A percentile compares a stretch with the other conserved stretches of the same genome.
Conservation (phyloP, 2,329 filamentous ascomycete genomes). For the Cladobotryum protrusum region DNA sequence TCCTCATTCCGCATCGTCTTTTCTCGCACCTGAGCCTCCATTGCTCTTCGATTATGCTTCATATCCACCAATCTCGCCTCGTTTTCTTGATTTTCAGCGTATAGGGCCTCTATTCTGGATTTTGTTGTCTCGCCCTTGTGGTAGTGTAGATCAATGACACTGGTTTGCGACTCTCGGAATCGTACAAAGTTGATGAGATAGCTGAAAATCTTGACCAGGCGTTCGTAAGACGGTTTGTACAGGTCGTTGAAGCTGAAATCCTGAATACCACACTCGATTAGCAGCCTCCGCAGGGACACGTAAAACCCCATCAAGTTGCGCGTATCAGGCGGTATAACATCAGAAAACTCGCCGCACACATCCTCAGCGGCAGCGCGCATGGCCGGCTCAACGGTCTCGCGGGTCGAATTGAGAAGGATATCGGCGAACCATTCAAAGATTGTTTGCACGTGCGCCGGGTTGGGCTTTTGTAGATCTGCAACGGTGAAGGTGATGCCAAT, state of each 20-base stretch:
- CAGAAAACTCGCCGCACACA: slow-evolving; percentile 74
- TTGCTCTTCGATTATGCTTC: slow-evolving; percentile 69
- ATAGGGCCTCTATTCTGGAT: slow-evolving; percentile 77
- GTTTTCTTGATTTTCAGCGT: slow-evolving; percentile 80
- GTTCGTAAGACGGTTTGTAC: slow-evolving; percentile 82
- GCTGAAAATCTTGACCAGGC: slow-evolving; percentile 90
- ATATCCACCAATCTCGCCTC: slow-evolving; percentile 75
- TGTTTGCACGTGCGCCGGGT: slow-evolving; percentile 89
- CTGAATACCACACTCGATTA: slow-evolving; percentile 82
- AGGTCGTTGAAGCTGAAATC: slow-evolving; percentile 93
- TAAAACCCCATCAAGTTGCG: slow-evolving; percentile 96
- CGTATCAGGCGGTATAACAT: slow-evolving; percentile 81
- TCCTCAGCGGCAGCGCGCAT: slow-evolving; percentile 91
- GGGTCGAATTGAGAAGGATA: slow-evolving; percentile 85
- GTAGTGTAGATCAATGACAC: slow-evolving; percentile 86
- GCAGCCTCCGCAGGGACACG: slow-evolving; percentile 68
- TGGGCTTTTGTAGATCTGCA: slow-evolving; percentile 86
- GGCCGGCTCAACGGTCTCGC: slow-evolving; percentile 87
- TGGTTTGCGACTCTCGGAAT: slow-evolving; percentile 88
- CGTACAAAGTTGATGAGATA: slow-evolving; percentile 99
- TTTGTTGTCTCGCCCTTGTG: slow-evolving; percentile 86
- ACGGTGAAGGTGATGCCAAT: slow-evolving; percentile 87
- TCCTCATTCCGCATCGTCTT: slow-evolving; percentile 84
- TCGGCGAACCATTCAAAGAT: slow-evolving; percentile 98
- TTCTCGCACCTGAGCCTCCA: slow-evolving; percentile 75